Conservation (phyloP, 768 basidiomycete species). For the Tricholoma sp. region DNA sequence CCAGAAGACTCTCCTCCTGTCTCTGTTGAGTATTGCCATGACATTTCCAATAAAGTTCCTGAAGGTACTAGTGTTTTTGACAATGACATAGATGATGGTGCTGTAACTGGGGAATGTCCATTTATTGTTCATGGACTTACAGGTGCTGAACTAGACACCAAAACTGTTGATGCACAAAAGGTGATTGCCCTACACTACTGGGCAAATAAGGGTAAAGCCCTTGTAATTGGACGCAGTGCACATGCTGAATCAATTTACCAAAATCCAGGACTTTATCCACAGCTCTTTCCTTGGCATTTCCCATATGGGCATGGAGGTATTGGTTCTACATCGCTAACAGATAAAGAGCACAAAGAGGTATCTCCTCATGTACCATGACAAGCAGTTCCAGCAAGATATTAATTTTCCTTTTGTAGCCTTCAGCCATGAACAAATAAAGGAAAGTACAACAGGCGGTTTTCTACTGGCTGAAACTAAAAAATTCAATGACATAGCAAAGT, state of each 20-base stretch:
- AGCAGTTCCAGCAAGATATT: conserved; percentile 10
- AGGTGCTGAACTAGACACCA: conserved; percentile 13
- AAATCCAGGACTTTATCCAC: conserved; percentile 30
- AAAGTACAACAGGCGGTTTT: conserved; percentile 15
- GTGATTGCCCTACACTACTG: conserved; percentile 17
- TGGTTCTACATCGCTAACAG: conserved; percentile 10
- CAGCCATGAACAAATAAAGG: conserved; percentile 34
- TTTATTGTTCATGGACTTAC: conserved; percentile 33
- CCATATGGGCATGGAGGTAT: conserved; percentile 38
- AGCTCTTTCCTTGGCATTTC: conserved; percentile 36
- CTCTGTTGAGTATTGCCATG: conserved; percentile 16
- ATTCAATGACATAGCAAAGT: conserved; percentile 20
- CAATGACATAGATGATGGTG: conserved; percentile 20
- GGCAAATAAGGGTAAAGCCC: conserved; percentile 7
- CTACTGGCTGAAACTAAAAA: conserved; percentile 19
- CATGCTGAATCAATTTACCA: conserved; percentile 19
- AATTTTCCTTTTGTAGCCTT: conserved; percentile 34
- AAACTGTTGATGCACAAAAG: conserved; percentile 12
- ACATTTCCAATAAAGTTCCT: conserved; percentile 12
- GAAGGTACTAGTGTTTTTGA: conserved; percentile 18
- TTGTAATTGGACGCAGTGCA: conserved; percentile 17
- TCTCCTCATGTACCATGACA: conserved; percentile 24
- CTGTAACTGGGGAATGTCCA: conserved; percentile 22
- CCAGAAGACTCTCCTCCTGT: conserved; percentile 16
- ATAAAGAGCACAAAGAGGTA: conserved; percentile 20